Percentiles rank a stretch among this genome's conserved stretches.
Conservation (phyloP, 1,139 yeast species). For the Diutina sp. region DNA sequence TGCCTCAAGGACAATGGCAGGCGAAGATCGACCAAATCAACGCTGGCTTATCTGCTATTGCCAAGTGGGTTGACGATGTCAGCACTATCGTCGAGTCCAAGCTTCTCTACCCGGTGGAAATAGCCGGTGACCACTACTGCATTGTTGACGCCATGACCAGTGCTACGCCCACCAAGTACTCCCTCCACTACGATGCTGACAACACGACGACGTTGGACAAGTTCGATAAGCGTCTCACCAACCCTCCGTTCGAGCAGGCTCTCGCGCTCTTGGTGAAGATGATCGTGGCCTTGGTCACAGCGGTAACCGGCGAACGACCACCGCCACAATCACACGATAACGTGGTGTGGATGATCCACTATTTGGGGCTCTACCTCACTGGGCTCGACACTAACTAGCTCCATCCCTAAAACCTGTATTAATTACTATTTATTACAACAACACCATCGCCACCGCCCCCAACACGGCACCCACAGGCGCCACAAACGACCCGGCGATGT, state of each 20-base stretch:
- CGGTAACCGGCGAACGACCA: background rate
- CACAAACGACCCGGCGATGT: conserved; percentile 8
- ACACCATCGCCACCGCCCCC: conserved; percentile 24
- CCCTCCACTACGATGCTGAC: background rate
- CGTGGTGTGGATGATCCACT: conserved; percentile 30
- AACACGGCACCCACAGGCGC: conserved; percentile 24
- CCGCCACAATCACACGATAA: conserved; percentile 22
- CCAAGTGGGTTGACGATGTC: background rate
- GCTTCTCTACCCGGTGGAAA: background rate
- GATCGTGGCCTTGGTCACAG: background rate
- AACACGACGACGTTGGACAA: background rate
- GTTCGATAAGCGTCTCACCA: background rate
- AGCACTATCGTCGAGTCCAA: background rate
- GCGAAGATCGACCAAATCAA: background rate
- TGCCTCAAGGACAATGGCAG: background rate
- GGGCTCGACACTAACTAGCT: conserved; percentile 7
- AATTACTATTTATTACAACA: conserved; percentile 12
- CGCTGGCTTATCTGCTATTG: background rate
- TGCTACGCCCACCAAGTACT: background rate
- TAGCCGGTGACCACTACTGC: background rate
- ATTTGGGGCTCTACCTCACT: conserved; percentile 23
- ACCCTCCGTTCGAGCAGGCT: background rate
- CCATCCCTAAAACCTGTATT: background rate
- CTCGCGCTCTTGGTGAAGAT: background rate
- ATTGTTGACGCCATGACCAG: background rate